Evolutionary conservation across 139 green algal species (phyloP).

Genomic region (Picochlorum costavermella): DNA sequence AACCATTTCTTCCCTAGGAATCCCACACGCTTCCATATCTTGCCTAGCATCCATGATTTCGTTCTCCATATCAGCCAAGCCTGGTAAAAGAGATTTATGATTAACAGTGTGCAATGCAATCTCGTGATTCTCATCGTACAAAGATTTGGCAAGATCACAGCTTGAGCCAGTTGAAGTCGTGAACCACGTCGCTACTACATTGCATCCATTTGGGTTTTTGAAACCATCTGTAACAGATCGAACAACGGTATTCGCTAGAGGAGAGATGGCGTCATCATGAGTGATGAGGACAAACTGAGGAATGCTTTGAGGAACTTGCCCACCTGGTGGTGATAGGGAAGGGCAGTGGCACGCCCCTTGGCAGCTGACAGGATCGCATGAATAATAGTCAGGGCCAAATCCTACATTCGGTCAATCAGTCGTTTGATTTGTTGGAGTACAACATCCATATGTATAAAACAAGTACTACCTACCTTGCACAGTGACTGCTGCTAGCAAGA

Average conservation of each 20-base stretch:
- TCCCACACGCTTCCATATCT: slow-evolving; percentile 8
- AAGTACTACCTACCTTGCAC: no score
- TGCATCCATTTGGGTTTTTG: slow-evolving; percentile 28
- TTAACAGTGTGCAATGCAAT: slow-evolving; percentile 22
- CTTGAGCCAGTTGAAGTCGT: slow-evolving; percentile 11
- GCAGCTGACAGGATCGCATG: slow-evolving; percentile 17
- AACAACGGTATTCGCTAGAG: slow-evolving; percentile 13
- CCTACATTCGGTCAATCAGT: neutral
- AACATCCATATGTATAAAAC: no score
- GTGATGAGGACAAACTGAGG: slow-evolving; percentile 29
- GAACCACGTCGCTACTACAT: slow-evolving; percentile 29
- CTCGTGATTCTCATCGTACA: slow-evolving; percentile 27
- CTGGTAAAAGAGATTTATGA: neutral
- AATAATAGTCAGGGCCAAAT: slow-evolving; percentile 6
- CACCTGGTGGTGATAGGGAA: slow-evolving; percentile 10
- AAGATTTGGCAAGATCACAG: slow-evolving; percentile 13
- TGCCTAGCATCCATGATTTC: slow-evolving; percentile 9
- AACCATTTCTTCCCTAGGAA: slow-evolving; percentile 11
- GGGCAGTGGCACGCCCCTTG: slow-evolving; percentile 14
- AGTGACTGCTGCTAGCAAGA: no score
- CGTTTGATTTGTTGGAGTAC: no score
- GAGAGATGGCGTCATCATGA: slow-evolving; percentile 19
- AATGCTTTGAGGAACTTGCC: slow-evolving; percentile 5
- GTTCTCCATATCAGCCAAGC: slow-evolving; percentile 8
- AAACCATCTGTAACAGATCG: slow-evolving; percentile 19